Evolutionary conservation across 2,329 filamentous ascomycete species (phyloP).

Genomic region (Talaromyces sp.): DNA sequence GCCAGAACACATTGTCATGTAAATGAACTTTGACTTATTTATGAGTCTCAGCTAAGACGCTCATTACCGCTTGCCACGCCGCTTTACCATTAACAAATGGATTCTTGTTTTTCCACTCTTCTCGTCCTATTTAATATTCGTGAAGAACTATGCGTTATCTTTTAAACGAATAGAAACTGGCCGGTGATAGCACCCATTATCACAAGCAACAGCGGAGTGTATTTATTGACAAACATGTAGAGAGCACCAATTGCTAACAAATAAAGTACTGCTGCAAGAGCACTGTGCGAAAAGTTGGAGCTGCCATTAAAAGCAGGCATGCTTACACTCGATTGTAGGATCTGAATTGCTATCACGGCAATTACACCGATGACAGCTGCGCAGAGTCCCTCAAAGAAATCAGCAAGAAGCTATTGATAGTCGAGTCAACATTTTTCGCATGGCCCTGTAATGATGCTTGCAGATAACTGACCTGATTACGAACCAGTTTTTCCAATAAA

Average conservation of each 20-base stretch:
- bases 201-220: neutral
- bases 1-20: neutral
- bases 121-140: neutral
- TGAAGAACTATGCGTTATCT: neutral
- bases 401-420: neutral
- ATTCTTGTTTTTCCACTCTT: neutral
- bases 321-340: neutral
- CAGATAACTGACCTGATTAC: neutral
- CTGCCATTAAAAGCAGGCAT: neutral
- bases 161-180: neutral
- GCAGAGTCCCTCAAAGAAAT: constrained; percentile 6
- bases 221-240: constrained; percentile 3
- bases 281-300: neutral
- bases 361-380: constrained; percentile 8
- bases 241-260: constrained; percentile 1
- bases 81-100: neutral
- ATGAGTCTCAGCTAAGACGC: neutral
- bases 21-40: neutral
- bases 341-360: constrained; percentile 2
- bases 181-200: neutral
- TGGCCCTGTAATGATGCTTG: no score
- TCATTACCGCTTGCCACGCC: neutral
- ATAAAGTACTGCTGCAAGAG: constrained; percentile 2
- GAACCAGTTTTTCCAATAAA: neutral
- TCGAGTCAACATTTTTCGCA: constrained; percentile 5